Base-by-base conservation (phyloP, 202 grass and related monocot genomes). In the Panicum hallii region DNA sequence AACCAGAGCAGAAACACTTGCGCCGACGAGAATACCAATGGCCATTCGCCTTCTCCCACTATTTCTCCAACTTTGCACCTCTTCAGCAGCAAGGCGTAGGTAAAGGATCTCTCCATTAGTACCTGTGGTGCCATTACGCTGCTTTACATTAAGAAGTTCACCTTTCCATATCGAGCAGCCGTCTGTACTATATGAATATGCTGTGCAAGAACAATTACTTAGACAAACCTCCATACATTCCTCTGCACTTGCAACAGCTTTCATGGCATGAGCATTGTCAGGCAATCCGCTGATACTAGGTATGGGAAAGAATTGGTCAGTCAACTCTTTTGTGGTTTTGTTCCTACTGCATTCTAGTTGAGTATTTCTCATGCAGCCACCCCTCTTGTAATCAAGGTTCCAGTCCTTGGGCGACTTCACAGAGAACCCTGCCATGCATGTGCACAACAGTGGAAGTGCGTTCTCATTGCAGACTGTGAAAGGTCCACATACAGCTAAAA, bases 331-430 rank as follows among this genome's bases (percentile, higher is more conserved):
- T 62, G 54, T 10, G 41, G 0, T 63, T 32, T 32, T 63, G 41
- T 63, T 73, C 17, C 42, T 48, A 1, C 54, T 67, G 28, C 80
- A 72, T 30, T 63, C 68, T 63, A 82, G 43, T 38, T 55, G 67
- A 49, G 12, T 63, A 72, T 62, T 82, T 82, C 80, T 63, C 19
- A 48, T 62, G 42, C 80, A 82, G 0, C 80, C 80, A 48, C 40
- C 55, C 5, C 26, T 13, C 71, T 17, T 32, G 7, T 82, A 44
- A 3, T 49, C 55, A 8, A 73, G 67, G 5, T 73, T 43, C 68
- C 80, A 73, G 30, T 82, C 55, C 2, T 9, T 7, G 0, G 55
- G 68, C 38, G 80, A 82, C 80, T 73, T 82, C 68, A 63, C 7
- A 1, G 80, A 72, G 43, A 83, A 73, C 11, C 69, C 56, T 17